Conservation (phyloP, 192 early-diverging fungal species). For the Dissophora ornata region DNA sequence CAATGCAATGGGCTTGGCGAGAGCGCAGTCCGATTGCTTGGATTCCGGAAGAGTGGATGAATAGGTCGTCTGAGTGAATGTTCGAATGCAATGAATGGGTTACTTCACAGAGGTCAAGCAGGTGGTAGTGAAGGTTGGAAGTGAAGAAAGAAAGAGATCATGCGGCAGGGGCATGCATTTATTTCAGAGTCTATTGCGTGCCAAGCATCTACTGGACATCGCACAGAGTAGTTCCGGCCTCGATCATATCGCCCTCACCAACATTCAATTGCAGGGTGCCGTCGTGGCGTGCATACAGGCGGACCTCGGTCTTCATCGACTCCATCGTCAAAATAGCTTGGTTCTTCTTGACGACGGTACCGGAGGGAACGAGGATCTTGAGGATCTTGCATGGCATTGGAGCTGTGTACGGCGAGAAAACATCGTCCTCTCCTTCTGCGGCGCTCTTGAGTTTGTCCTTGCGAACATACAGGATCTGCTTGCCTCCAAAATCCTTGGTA, state of each 20-base stretch:
- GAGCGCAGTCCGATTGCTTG: too few species aligned
- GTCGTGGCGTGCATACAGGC: constrained; percentile 65
- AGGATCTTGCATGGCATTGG: constrained; percentile 74
- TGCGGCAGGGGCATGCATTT: not conserved
- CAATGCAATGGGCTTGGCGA: too few species aligned
- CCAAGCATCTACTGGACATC: constrained; percentile 52
- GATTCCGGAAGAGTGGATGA: too few species aligned
- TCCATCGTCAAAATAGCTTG: constrained; percentile 70
- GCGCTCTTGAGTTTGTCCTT: constrained; percentile 57
- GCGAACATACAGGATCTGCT: constrained; percentile 59
- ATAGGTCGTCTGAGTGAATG: too few species aligned
- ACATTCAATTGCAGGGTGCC: constrained; percentile 64
- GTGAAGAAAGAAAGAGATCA: not conserved
- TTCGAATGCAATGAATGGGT: too few species aligned
- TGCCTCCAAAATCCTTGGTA: constrained; percentile 56
- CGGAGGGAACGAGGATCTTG: constrained; percentile 63
- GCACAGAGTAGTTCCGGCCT: constrained; percentile 66
- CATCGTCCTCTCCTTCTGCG: constrained; percentile 53
- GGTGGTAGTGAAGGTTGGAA: too few species aligned
- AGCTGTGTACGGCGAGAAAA: constrained; percentile 67
- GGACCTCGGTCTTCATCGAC: constrained; percentile 75
- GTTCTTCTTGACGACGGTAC: constrained; percentile 65
- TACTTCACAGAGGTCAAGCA: too few species aligned
- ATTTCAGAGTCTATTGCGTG: not conserved
- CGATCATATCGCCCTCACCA: constrained; percentile 68